A percentile compares a stretch with the other conserved stretches of the same genome.
Conservation (phyloP, 192 early-diverging fungal species). For the Diversispora eburnea region DNA sequence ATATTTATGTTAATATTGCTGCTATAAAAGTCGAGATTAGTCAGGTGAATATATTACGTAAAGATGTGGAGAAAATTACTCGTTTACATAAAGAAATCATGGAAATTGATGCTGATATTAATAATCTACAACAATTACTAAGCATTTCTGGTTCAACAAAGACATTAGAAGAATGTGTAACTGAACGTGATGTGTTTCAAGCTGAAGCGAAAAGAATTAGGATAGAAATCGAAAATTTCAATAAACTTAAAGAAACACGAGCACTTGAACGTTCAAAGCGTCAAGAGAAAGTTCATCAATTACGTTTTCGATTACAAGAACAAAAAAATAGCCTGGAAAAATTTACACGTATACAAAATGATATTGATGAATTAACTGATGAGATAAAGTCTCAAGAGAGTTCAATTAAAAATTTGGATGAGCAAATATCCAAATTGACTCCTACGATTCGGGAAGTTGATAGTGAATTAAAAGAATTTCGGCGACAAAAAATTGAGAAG, state of each 20-base stretch:
- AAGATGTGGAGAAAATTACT: conserved; percentile 38
- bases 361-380: not conserved
- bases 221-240: not conserved
- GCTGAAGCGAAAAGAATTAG: conserved; percentile 30
- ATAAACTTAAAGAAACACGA: not conserved
- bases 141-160: conserved; percentile 55
- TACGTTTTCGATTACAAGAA: not conserved
- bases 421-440: not conserved
- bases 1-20: not conserved
- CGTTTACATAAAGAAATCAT: conserved; percentile 40
- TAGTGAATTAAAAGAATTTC: not conserved
- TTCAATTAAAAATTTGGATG: not conserved
- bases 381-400: not conserved
- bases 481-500: not conserved
- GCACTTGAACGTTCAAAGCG: not conserved
- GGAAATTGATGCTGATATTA: conserved; percentile 45
- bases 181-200: conserved; percentile 50
- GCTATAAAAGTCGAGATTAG: not conserved
- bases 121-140: conserved; percentile 45
- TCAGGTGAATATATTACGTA: conserved; percentile 32
- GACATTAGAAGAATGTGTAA: conserved; percentile 65
- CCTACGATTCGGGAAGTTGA: not conserved
- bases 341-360: not conserved
- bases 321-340: not conserved
- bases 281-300: not conserved